These are phyloP conservation scores for Aspergillus sp. DNA, from an alignment of 2,329 filamentous ascomycete genomes.

Conservation along the genomic window DNA sequence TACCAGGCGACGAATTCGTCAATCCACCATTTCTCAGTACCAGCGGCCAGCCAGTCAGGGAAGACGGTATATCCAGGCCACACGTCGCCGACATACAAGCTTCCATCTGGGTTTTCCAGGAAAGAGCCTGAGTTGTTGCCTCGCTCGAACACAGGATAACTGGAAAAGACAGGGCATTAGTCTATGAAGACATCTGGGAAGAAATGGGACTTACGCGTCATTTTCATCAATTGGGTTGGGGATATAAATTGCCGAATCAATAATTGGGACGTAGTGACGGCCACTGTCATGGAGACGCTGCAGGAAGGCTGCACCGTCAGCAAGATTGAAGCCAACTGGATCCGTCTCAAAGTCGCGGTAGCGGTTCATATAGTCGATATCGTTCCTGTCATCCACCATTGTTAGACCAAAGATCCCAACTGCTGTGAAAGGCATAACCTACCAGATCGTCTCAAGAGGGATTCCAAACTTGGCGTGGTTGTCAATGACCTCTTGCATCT, in stretches of 20 bases:
- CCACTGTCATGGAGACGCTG: conserved; percentile 56
- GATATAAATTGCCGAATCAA: conserved; percentile 48
- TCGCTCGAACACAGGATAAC: conserved; percentile 49
- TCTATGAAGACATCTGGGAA: not conserved
- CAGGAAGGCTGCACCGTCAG: conserved; percentile 37
- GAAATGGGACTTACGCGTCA: conserved; percentile 1
- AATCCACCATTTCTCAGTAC: conserved; percentile 57
- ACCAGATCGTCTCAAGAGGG: conserved; percentile 30
- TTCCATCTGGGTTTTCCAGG: conserved; percentile 53
- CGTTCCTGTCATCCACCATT: conserved; percentile 7
- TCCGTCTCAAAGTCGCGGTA: conserved; percentile 1
- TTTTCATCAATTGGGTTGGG: not conserved
- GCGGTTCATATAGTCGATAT: conserved; percentile 26
- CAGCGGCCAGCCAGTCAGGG: conserved; percentile 57
- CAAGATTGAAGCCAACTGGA: not conserved
- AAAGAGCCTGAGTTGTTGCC: conserved; percentile 48
- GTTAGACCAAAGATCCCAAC: too few relatives aligned
- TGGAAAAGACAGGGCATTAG: conserved; percentile 9
- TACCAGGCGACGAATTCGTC: conserved; percentile 50
- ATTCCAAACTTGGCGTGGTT: conserved; percentile 29
- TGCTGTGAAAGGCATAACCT: not conserved
- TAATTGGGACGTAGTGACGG: conserved; percentile 66
- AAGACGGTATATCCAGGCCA: conserved; percentile 60
- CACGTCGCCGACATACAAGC: conserved; percentile 50
- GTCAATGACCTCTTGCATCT: conserved; percentile 29